Percentiles rank a stretch among this genome's conserved stretches.
Conservation (phyloP, 2,329 filamentous ascomycete genomes). For the Arthrobotrys musiformis region DNA sequence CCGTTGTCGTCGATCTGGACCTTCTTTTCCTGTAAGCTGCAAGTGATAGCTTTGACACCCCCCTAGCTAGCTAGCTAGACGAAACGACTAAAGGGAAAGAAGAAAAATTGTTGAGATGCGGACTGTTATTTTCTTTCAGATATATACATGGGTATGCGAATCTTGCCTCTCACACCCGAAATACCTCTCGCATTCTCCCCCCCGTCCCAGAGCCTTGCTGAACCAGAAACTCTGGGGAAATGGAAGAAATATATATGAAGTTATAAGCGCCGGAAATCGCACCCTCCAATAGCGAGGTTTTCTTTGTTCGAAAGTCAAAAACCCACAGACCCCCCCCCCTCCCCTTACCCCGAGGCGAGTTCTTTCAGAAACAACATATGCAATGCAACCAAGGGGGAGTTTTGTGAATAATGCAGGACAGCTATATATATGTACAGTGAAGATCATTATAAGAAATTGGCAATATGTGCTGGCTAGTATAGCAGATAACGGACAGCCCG, state of each 20-base stretch:
- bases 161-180: constrained; percentile 3
- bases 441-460: constrained; percentile 47
- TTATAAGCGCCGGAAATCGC: constrained; percentile 45
- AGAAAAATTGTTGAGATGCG: constrained; percentile 35
- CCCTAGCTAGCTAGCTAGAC: background rate
- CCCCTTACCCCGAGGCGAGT: constrained; percentile 14
- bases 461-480: constrained; percentile 36
- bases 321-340: background rate
- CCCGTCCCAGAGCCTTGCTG: constrained; percentile 5
- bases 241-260: background rate
- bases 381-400: constrained; percentile 6
- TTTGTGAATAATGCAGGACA: background rate
- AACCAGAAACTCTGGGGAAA: constrained; percentile 20
- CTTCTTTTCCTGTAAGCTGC: constrained; percentile 3
- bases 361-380: background rate
- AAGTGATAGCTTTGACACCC: constrained; percentile 8
- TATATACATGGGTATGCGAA: constrained; percentile 35
- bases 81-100: background rate
- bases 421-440: constrained; percentile 43
- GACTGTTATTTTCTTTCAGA: constrained; percentile 13
- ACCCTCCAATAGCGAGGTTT: constrained; percentile 20
- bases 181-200: background rate
- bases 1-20: constrained; percentile 20
- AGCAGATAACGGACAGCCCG: constrained; percentile 26
- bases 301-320: background rate